A percentile compares a stretch with the other conserved stretches of the same genome.
These are phyloP conservation scores for Triadica sebifera DNA, from an alignment of 345 rosid species.

Conservation along the genomic window DNA sequence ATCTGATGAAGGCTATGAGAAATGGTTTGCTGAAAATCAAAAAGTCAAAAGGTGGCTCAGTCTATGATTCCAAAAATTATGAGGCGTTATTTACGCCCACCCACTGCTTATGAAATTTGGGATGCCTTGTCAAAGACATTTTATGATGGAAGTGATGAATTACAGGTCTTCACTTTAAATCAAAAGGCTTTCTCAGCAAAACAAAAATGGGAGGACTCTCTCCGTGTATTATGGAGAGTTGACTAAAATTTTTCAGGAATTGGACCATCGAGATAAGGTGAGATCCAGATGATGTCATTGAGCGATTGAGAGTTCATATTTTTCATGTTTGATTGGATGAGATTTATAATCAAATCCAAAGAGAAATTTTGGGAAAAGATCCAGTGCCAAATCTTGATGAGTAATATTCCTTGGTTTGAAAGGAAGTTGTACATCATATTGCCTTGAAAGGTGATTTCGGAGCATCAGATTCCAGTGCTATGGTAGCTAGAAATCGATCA, in stretches of 20 bases:
- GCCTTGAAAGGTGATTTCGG: not conserved
- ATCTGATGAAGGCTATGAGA: not conserved
- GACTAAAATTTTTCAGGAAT: not conserved
- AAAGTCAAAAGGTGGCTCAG: not conserved
- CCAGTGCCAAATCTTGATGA: not conserved
- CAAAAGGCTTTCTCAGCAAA: not conserved
- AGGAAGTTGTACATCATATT: not conserved
- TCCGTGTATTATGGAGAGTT: too few species aligned
- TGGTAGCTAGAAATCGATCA: not conserved
- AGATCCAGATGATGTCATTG: not conserved
- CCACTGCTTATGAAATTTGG: slow-evolving; percentile 1
- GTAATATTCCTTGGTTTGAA: not conserved
- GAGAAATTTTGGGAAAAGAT: not conserved
- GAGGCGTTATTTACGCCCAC: not conserved
- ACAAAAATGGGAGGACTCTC: too few species aligned
- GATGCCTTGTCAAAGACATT: not conserved
- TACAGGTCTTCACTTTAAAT: not conserved
- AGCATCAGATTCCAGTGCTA: not conserved
- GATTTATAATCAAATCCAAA: not conserved
- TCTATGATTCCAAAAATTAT: not conserved
- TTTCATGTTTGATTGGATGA: not conserved
- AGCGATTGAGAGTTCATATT: not conserved
- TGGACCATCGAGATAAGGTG: not conserved
- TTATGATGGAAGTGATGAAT: slow-evolving; percentile 1
- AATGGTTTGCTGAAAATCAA: not conserved